phyloP scores from a whole-genome alignment of 2,329 filamentous ascomycete genomes.

The Chalaropsis ovoidea region DNA sequence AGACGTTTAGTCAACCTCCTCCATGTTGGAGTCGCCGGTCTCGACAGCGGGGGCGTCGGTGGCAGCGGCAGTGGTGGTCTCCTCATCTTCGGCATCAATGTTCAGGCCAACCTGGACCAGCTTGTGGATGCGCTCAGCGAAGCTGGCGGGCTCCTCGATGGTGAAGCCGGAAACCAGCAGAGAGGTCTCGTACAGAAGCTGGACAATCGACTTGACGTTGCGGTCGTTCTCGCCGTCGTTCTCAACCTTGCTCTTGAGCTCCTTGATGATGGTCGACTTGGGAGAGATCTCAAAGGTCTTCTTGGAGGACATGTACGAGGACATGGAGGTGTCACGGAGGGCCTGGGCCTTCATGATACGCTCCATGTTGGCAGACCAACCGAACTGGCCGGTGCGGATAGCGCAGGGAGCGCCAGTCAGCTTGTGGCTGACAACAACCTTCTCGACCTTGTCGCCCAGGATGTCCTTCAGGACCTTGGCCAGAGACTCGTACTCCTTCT shows the following conservation, averaged over 20 bases:
- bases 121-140: constrained; percentile 99
- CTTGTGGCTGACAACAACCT: constrained; percentile 99
- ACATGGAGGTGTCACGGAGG: constrained; percentile 99
- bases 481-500: constrained; percentile 94
- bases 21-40: constrained; percentile 89
- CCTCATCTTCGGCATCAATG: constrained; percentile 83
- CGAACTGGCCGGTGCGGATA: constrained; percentile 98
- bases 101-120: constrained; percentile 95
- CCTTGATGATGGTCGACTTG: constrained; percentile 93
- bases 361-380: constrained; percentile 99
- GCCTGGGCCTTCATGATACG: constrained; percentile 99
- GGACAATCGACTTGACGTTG: constrained; percentile 97
- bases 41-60: constrained; percentile 50
- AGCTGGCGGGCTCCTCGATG: constrained; percentile 95
- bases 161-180: constrained; percentile 98
- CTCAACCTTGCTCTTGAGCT: constrained; percentile 99
- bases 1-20: constrained; percentile 86
- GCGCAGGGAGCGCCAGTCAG: constrained; percentile 87
- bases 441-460: constrained; percentile 98
- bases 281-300: constrained; percentile 99
- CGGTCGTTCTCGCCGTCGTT: constrained; percentile 94
- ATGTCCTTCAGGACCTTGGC: constrained; percentile 99
- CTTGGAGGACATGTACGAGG: constrained; percentile 99
- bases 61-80: constrained; percentile 47
- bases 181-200: constrained; percentile 97